Conservation (phyloP, 1,284 basidiomycete genomes). For the Phlebopus sp. region DNA sequence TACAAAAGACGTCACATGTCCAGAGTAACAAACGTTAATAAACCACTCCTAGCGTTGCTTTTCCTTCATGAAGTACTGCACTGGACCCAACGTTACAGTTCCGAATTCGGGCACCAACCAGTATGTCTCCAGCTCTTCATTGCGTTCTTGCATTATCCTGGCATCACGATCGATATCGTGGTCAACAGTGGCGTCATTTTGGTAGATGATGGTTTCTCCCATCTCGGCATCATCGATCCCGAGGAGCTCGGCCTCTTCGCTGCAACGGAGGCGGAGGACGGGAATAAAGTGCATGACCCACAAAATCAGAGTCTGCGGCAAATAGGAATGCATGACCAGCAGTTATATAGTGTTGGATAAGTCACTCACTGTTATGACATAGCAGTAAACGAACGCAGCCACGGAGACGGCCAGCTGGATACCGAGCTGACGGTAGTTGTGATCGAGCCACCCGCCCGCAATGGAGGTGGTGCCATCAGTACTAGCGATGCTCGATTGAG, state of each 20-base stretch:
- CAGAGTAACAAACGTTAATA: too few relatives aligned
- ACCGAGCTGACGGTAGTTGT: constrained; percentile 79
- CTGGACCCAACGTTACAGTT: too few relatives aligned
- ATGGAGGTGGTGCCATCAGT: constrained; percentile 80
- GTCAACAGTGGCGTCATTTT: too few relatives aligned
- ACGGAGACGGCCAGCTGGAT: constrained; percentile 84
- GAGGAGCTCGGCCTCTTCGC: constrained; percentile 85
- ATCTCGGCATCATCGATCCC: constrained; percentile 94
- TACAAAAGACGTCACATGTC: too few relatives aligned
- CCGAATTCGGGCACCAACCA: too few relatives aligned
- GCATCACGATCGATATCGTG: too few relatives aligned
- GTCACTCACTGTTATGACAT: constrained; percentile 70
- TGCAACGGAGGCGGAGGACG: constrained; percentile 74
- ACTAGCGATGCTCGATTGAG: constrained; percentile 78
- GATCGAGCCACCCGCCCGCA: constrained; percentile 89
- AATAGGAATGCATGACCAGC: not conserved
- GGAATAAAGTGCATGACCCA: constrained; percentile 95
- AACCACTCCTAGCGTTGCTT: too few relatives aligned
- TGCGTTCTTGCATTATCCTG: too few relatives aligned
- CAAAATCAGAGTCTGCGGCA: constrained; percentile 71
- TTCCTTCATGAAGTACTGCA: too few relatives aligned
- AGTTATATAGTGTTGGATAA: not conserved
- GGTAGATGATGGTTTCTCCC: constrained; percentile 69
- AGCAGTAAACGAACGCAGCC: constrained; percentile 75
- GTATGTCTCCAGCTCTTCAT: too few relatives aligned